Conservation (phyloP, 192 early-diverging fungal species). For the Backusella tuberculispora region DNA sequence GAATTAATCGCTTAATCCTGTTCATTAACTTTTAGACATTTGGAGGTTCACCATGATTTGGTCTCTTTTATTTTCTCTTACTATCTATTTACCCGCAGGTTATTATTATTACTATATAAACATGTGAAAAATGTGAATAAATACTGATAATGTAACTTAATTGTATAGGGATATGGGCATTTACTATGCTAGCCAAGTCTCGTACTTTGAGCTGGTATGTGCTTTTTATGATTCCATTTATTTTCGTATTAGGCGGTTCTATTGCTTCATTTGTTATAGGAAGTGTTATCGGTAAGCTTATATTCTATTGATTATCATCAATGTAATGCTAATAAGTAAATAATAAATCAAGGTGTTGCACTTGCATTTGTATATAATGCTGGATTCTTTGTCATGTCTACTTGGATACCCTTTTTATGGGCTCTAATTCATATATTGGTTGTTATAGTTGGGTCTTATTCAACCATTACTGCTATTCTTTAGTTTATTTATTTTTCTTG, state of each 20-base stretch:
- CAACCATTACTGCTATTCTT: constrained; percentile 63
- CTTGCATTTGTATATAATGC: constrained; percentile 63
- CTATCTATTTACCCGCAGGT: constrained; percentile 65
- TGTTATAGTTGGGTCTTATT: constrained; percentile 61
- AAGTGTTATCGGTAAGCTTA: constrained; percentile 49
- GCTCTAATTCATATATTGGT: constrained; percentile 66
- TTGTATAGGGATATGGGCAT: constrained; percentile 47
- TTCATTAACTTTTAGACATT: constrained; percentile 50
- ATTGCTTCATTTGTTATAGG: constrained; percentile 48
- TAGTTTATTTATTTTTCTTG: constrained; percentile 12
- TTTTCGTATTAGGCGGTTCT: constrained; percentile 45
- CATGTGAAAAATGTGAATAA: constrained; percentile 35
- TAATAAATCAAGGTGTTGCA: constrained; percentile 50
- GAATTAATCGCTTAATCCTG: not conserved
- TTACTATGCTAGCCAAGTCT: constrained; percentile 43
- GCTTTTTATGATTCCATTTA: constrained; percentile 32
- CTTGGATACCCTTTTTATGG: constrained; percentile 75
- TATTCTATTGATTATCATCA: not conserved
- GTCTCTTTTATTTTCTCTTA: constrained; percentile 61
- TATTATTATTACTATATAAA: constrained; percentile 44
- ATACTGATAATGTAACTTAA: not conserved
- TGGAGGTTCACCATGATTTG: constrained; percentile 62
- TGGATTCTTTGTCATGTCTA: constrained; percentile 70
- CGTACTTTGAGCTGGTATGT: constrained; percentile 39
- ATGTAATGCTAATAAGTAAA: not conserved